Percentiles rank a stretch among this genome's conserved stretches.
phyloP scores from a whole-genome alignment of 169 alveolate genomes.

The Cytauxzoon felis region DNA sequence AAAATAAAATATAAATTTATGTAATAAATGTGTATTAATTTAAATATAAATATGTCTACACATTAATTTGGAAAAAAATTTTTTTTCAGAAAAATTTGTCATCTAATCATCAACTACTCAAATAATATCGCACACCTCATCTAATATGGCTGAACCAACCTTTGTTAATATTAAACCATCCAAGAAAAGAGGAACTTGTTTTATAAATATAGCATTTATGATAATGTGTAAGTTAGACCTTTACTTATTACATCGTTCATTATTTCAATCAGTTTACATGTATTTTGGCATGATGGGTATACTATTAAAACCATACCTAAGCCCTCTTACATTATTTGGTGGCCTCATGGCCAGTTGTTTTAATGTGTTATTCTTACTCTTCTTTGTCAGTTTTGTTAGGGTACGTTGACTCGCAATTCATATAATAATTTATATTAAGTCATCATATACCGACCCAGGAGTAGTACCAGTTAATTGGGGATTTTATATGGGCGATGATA shows the following conservation, averaged over 20 bases:
- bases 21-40: too few relatives aligned
- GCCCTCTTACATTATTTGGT: conserved; percentile 36
- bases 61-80: too few relatives aligned
- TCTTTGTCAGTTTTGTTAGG: conserved; percentile 57
- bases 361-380: conserved; percentile 35
- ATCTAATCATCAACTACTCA: too few relatives aligned
- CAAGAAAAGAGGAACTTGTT: conserved; percentile 38
- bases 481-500: conserved; percentile 95
- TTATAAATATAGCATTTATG: conserved; percentile 54
- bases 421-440: conserved; percentile 38
- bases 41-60: too few relatives aligned
- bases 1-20: too few relatives aligned
- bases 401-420: conserved; percentile 13
- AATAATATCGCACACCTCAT: too few relatives aligned
- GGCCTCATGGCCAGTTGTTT: conserved; percentile 11
- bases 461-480: conserved; percentile 94
- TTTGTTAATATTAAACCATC: too few relatives aligned
- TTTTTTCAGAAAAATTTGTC: too few relatives aligned
- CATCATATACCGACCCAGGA: conserved; percentile 93
- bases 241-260: background rate
- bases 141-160: too few relatives aligned
- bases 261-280: conserved; percentile 44
- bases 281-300: conserved; percentile 59
- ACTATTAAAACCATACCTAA: conserved; percentile 35
- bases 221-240: conserved; percentile 21